A percentile compares a stretch with the other conserved stretches of the same genome.
Evolutionary conservation across 2,329 filamentous ascomycete species (phyloP).

Genomic region (Trichoderma atroviride): DNA sequence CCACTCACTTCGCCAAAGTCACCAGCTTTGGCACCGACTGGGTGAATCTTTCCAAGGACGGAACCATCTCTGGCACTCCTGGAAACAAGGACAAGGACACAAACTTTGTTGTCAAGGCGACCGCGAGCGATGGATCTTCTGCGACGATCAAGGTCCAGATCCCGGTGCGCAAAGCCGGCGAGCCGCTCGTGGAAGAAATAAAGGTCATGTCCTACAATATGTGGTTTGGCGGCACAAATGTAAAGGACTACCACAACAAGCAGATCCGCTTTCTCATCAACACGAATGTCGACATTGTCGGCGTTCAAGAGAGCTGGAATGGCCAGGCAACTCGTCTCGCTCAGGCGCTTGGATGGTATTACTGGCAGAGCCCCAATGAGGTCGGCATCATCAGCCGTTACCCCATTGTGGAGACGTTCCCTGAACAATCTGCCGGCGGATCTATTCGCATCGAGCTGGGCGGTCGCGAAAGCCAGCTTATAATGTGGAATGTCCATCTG

Average conservation of each 20-base stretch:
- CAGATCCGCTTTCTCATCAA: slow-evolving; percentile 42
- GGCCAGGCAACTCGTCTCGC: slow-evolving; percentile 40
- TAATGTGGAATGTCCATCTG: slow-evolving; percentile 44
- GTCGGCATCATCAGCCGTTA: slow-evolving; percentile 45
- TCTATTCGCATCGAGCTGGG: slow-evolving; percentile 43
- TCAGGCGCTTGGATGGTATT: slow-evolving; percentile 45
- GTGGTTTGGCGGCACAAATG: slow-evolving; percentile 43
- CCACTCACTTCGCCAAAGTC: slow-evolving; percentile 36
- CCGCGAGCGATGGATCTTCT: slow-evolving; percentile 32
- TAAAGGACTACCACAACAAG: slow-evolving; percentile 44
- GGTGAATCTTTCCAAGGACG: slow-evolving; percentile 39
- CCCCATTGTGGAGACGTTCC: slow-evolving; percentile 40
- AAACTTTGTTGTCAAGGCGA: slow-evolving; percentile 37
- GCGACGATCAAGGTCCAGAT: slow-evolving; percentile 38
- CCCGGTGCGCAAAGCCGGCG: slow-evolving; percentile 35
- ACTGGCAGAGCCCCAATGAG: slow-evolving; percentile 39
- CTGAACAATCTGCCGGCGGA: slow-evolving; percentile 35
- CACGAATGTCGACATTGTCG: slow-evolving; percentile 42
- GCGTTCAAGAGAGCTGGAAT: slow-evolving; percentile 42
- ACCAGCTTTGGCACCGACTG: slow-evolving; percentile 34
- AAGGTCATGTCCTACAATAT: slow-evolving; percentile 45
- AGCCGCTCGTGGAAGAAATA: slow-evolving; percentile 40
- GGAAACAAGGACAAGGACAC: slow-evolving; percentile 28
- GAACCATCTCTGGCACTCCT: slow-evolving; percentile 43
- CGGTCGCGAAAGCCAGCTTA: slow-evolving; percentile 36